These are phyloP conservation scores for Leccinum uliginosum DNA, from an alignment of 768 basidiomycete genomes.

Conservation along the genomic window DNA sequence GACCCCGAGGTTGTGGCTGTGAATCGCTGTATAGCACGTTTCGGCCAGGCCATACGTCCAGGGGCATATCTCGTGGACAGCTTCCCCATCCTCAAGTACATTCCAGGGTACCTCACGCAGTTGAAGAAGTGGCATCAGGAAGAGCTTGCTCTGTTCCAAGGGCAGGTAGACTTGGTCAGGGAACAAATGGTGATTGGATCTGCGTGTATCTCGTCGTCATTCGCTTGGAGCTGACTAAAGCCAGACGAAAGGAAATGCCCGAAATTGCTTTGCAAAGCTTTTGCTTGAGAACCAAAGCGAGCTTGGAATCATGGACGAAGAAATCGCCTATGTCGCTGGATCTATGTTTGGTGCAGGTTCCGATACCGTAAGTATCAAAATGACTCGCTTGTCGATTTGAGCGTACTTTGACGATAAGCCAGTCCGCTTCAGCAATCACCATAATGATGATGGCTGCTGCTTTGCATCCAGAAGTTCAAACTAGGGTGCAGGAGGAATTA, in stretches of 20 bases:
- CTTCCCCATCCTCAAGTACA: conserved; percentile 19
- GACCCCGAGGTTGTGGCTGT: conserved; percentile 34
- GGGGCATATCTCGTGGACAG: conserved; percentile 28
- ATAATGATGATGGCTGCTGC: conserved; percentile 54
- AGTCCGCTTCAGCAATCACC: conserved; percentile 46
- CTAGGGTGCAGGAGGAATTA: conserved; percentile 48
- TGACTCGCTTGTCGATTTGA: not conserved
- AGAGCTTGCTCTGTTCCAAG: conserved; percentile 32
- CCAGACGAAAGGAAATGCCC: conserved; percentile 24
- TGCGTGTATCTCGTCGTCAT: too few species aligned
- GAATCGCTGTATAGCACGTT: conserved; percentile 20
- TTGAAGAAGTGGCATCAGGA: conserved; percentile 49
- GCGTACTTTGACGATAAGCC: not conserved
- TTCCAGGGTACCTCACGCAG: conserved; percentile 40
- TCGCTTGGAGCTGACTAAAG: not conserved
- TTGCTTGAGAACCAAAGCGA: conserved; percentile 35
- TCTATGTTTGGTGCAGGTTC: conserved; percentile 42
- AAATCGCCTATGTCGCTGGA: conserved; percentile 37
- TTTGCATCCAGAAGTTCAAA: conserved; percentile 46
- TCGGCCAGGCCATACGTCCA: conserved; percentile 23
- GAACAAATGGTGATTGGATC: conserved; percentile 24
- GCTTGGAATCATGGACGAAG: conserved; percentile 30
- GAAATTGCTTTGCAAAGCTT: conserved; percentile 33
- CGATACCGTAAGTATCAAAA: conserved; percentile 32
- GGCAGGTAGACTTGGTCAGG: conserved; percentile 28